Base-by-base conservation (phyloP, 208 protist genomes). In the Herpetomonas tarakana region DNA sequence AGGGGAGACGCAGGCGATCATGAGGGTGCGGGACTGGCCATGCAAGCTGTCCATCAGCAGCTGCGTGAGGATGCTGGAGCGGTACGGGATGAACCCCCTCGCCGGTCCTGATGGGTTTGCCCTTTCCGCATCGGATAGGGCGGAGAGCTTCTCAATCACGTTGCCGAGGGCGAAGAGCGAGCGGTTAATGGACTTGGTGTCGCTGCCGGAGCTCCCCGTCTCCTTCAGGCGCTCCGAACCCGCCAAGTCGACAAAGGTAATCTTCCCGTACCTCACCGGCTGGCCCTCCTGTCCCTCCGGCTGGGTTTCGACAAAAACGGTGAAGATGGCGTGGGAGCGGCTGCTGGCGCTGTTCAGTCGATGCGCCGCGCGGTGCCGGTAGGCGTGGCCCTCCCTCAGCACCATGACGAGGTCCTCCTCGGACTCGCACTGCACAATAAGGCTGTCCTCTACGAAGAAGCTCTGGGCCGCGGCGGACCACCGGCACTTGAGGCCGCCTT, bases 221-320 rank as follows among this genome's bases (percentile, higher is more conserved):
- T 90, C 78, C 64, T 78, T 83, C 56, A 97, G 74, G 26, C 93
- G 70, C 74, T 98, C 94, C n/a, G 84, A 93, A 12, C 96, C 96
- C 12, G 96, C 96, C 21, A 98, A 81, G 62, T 98, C 96, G 18
- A 97, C 86, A 55, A 98, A 92, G 29, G 83, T 88, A 30, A 96
- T 55, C 56, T 97, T 97, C 19, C 83, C 86, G 46, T 82, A 76
- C 11, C 70, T 21, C 54, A 28, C 31, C 22, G 35, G 21, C 26
- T 6, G 35, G 16, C 38, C 18, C 22, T 54, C 27, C 31, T n/a
- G 9, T n/a, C 59, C 6, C 49, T n/a, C 12, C 18, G 58, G 61
- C n/a, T 29, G 44, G 18, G 62, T 71, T 25, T 92, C 80, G 19
- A 87, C 55, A 52, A 86, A 94, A 9, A 93, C 31, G 3, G 94